Evolutionary conservation across 192 early-diverging fungal species (phyloP), one percentile per base, ranked within the genome.

Genomic region (Umbelopsis sp.): DNA sequence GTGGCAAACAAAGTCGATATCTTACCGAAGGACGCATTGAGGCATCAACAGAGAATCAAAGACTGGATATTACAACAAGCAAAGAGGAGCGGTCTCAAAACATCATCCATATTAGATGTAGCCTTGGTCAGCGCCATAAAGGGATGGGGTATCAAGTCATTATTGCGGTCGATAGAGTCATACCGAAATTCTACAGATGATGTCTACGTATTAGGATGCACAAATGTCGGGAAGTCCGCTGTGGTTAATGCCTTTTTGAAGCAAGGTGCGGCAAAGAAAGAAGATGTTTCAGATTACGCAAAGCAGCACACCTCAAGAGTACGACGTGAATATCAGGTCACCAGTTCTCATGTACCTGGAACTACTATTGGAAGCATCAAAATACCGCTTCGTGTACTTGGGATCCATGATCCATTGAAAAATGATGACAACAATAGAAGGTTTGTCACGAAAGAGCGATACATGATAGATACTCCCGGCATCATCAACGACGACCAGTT

Each of bases 141-240:
- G 50, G 85, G 86, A 47, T 78, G 83, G 65, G 87, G 86, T 9
- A 71, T 85, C 0, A 78, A 83, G 32, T 79, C 81, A 65, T 69
- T 91, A 50, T 71, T 83, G 9, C 78, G 77, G 14, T 78, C 81
- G 4, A 76, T 90, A 11, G 43, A 74, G 11, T 69, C 76, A 45
- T 76, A 79, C 12, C 77, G 85, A 67, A 52, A 75, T 14, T 56
- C 49, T 11, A 81, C 71, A 10, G 77, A 81, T 54, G 86, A 94
- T 68, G 75, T 92, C 17, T 94, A 89, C 68, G 77, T 94, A 72
- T 81, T 94, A 31, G 92, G 92, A 7, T 84, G 87, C 36, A 85
- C 90, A 2, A 94, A 94, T 71, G 92, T 89, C 12, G 92, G 92
- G 32, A 94, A 94, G 78, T 91, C 91, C 2, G 91, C 89, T 50